Conservation (phyloP, 441 rosid species). For the Gossypium schwendimanii region DNA sequence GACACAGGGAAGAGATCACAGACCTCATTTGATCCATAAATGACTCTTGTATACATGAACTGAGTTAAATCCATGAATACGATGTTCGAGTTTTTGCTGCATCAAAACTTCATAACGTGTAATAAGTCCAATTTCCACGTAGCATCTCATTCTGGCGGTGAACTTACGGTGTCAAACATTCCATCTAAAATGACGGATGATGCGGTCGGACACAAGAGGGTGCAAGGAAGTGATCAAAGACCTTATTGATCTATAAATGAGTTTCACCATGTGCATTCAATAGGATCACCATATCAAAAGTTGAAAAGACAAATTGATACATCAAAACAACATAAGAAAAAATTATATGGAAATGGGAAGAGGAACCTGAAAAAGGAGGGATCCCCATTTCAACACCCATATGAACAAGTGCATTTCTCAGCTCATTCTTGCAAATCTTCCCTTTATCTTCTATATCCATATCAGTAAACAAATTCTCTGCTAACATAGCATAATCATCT, state of each 20-base stretch:
- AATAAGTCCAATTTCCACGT: not conserved
- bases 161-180: not conserved
- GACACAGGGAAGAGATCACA: not conserved
- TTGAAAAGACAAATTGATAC: not conserved
- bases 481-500: conserved; percentile 87
- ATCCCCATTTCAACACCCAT: conserved; percentile 85
- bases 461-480: conserved; percentile 74
- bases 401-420: conserved; percentile 45
- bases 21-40: not conserved
- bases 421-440: conserved; percentile 53
- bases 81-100: not conserved
- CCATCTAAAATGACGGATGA: not conserved
- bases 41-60: not conserved
- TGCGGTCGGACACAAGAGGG: not conserved
- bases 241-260: not conserved
- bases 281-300: conserved; percentile 2
- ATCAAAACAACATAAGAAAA: not conserved
- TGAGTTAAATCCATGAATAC: conserved; percentile 1
- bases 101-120: not conserved
- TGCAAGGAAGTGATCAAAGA: not conserved
- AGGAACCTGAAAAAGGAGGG: conserved; percentile 69
- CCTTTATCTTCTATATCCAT: conserved; percentile 77
- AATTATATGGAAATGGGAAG: not conserved
- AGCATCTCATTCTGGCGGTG: not conserved
- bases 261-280: conserved; percentile 2